These are phyloP conservation scores for Acanthamoeba healyi DNA, from an alignment of 208 protist genomes.

Conservation along the genomic window DNA sequence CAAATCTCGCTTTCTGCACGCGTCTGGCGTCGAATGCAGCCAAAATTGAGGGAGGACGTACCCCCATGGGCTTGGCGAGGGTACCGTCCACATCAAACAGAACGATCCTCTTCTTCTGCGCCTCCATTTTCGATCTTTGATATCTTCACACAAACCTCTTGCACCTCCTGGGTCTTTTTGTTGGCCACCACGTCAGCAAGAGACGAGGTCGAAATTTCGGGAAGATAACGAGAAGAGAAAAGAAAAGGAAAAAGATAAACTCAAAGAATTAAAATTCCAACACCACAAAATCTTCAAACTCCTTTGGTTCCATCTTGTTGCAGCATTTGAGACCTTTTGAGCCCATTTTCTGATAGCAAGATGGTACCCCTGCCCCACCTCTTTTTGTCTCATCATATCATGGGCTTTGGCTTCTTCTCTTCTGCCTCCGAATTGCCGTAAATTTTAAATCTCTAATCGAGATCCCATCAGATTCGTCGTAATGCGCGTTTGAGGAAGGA, in stretches of 20 bases:
- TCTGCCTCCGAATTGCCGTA: neutral
- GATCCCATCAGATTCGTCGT: slow-evolving; percentile 89
- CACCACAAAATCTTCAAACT: too few relatives aligned
- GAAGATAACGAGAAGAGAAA: neutral
- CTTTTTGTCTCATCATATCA: too few relatives aligned
- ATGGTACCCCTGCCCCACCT: too few relatives aligned
- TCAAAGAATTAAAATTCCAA: too few relatives aligned
- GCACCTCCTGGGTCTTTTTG: too few relatives aligned
- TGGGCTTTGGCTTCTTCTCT: too few relatives aligned
- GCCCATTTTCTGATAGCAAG: too few relatives aligned
- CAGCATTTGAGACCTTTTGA: too few relatives aligned
- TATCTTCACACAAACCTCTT: neutral
- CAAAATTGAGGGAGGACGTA: neutral
- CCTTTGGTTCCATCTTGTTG: too few relatives aligned
- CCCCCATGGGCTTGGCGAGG: slow-evolving; percentile 84
- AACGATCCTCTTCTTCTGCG: slow-evolving; percentile 88
- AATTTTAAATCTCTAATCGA: neutral
- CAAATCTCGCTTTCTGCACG: too few relatives aligned
- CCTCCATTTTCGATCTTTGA: neutral
- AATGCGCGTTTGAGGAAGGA: slow-evolving; percentile 91
- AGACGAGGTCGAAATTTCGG: neutral
- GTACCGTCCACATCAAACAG: slow-evolving; percentile 98
- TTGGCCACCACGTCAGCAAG: too few relatives aligned
- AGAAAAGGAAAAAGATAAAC: neutral
- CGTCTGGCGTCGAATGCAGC: too few relatives aligned